phyloP scores from a whole-genome alignment of 2,329 filamentous ascomycete species.

The Trichophyton benhamiae region DNA sequence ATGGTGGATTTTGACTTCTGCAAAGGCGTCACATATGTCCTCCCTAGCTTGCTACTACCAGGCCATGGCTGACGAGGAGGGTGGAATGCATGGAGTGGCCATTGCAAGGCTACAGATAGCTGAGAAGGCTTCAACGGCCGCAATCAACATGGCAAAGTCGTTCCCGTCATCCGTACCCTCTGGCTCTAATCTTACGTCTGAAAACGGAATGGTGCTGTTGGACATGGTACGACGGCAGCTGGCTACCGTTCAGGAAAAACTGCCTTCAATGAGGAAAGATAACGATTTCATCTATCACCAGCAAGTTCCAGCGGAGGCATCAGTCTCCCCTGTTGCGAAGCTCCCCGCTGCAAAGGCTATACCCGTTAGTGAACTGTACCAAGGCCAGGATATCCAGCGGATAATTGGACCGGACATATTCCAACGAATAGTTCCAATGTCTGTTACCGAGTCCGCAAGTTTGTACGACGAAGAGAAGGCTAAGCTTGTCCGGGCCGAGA shows the following conservation, averaged over 20 bases:
- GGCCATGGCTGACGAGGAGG: constrained; percentile 78
- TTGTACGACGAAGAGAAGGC: constrained; percentile 98
- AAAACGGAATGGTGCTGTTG: constrained; percentile 60
- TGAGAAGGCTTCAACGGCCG: constrained; percentile 65
- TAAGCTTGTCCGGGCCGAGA: constrained; percentile 84
- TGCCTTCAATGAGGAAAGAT: constrained; percentile 68
- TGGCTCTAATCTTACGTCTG: constrained; percentile 70
- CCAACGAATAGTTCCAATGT: constrained; percentile 88
- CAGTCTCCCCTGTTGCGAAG: constrained; percentile 70
- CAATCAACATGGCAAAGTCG: constrained; percentile 59
- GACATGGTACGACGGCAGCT: constrained; percentile 77
- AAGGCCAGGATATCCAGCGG: constrained; percentile 89
- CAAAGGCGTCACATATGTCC: constrained; percentile 69
- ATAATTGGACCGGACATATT: constrained; percentile 97
- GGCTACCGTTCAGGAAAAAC: constrained; percentile 66
- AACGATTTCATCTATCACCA: constrained; percentile 99
- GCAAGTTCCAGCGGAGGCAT: constrained; percentile 72
- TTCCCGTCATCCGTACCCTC: constrained; percentile 71
- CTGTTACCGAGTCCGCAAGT: constrained; percentile 91
- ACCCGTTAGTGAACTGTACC: constrained; percentile 89
- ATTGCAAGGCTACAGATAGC: constrained; percentile 73
- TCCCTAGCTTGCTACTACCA: constrained; percentile 91
- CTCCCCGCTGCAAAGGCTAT: constrained; percentile 93
- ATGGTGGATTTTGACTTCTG: constrained; percentile 61
- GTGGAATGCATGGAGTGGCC: constrained; percentile 71